A percentile compares a stretch with the other conserved stretches of the same genome.
Conservation (phyloP, 768 basidiomycete species). For the Hygrocybe coccinea region DNA sequence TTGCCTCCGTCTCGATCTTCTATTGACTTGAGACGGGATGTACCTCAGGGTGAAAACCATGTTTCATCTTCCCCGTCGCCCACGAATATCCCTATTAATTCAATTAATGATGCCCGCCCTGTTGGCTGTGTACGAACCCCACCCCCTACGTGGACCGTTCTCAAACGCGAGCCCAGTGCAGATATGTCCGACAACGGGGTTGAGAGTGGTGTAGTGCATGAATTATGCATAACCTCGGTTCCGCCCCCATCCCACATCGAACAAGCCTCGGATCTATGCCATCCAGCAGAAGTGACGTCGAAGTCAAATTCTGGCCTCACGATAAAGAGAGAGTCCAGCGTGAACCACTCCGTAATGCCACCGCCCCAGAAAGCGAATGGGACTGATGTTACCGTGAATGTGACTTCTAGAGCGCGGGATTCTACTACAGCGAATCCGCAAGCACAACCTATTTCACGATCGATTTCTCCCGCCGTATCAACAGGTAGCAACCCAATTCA, state of each 20-base stretch:
- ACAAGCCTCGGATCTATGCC: slow-evolving; percentile 1
- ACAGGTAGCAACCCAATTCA: neutral
- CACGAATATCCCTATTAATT: neutral
- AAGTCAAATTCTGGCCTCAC: neutral
- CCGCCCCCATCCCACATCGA: neutral
- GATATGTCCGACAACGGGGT: neutral
- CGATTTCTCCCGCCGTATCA: neutral
- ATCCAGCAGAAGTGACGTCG: neutral
- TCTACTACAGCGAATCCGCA: neutral
- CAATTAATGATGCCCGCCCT: neutral
- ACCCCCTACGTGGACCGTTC: neutral
- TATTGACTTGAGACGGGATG: neutral
- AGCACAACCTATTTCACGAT: neutral
- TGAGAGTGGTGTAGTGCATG: neutral
- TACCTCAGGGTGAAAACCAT: neutral
- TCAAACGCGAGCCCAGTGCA: neutral
- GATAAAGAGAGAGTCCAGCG: neutral
- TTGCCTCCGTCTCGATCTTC: neutral
- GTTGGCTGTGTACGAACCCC: neutral
- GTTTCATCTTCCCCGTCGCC: neutral
- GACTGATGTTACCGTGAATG: too few species aligned
- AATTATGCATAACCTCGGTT: neutral
- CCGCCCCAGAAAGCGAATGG: neutral
- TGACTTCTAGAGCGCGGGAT: neutral
- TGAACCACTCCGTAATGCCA: neutral